These are phyloP conservation scores for Rosa chinensis DNA, from an alignment of 306 rosid species.

Conservation along the genomic window DNA sequence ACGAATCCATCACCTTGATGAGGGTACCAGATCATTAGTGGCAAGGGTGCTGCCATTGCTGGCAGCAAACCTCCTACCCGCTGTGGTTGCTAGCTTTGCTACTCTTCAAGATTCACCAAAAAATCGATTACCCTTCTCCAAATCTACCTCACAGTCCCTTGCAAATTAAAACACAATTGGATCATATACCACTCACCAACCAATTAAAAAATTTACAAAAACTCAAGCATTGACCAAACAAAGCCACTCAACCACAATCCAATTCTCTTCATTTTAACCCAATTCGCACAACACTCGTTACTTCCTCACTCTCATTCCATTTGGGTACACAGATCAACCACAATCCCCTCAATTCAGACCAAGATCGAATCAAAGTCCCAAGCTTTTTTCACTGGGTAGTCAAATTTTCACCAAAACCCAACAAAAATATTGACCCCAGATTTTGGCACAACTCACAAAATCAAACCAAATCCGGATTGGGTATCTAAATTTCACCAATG, in stretches of 20 bases:
- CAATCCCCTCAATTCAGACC: conserved; percentile 15
- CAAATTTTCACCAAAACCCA: conserved; percentile 24
- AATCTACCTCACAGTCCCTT: conserved; percentile 69
- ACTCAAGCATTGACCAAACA: conserved; percentile 3
- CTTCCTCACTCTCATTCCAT: conserved; percentile 3
- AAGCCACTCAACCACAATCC: conserved; percentile 4
- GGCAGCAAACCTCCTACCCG: conserved; percentile 76
- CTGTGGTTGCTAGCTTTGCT: conserved; percentile 75
- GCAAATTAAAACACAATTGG: conserved; percentile 31
- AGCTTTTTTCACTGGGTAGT: conserved; percentile 29
- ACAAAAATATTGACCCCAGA: neutral
- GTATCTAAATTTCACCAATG: neutral
- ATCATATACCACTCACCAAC: conserved; percentile 29
- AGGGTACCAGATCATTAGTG: conserved; percentile 68
- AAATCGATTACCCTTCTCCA: conserved; percentile 45
- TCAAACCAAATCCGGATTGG: neutral
- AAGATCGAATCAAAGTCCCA: conserved; percentile 48
- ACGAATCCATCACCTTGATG: neutral
- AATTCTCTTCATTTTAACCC: conserved; percentile 1
- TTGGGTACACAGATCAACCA: conserved; percentile 9
- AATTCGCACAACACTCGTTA: conserved; percentile 5
- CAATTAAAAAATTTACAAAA: neutral
- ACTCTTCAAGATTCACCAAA: conserved; percentile 32
- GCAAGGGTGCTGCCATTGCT: conserved; percentile 81
- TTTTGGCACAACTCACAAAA: conserved; percentile 3